Evolutionary conservation across 768 basidiomycete genomes (phyloP).

Genomic region (Tremella yokohamensis): DNA sequence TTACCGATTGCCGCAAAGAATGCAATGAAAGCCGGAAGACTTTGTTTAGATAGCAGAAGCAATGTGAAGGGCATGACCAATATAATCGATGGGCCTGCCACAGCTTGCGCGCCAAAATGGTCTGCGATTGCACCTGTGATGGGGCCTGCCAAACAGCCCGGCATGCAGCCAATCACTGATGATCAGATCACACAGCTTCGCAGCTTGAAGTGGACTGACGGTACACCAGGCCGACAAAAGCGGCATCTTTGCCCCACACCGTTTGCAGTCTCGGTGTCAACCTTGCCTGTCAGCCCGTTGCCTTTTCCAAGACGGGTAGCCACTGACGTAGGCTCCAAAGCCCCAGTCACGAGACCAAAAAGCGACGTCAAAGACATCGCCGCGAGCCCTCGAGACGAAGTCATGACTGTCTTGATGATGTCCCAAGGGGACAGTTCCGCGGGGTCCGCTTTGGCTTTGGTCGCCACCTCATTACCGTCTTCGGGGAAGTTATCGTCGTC

Average conservation of each 20-base stretch:
- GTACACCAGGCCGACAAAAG: slow-evolving; percentile 35
- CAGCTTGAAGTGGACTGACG: slow-evolving; percentile 7
- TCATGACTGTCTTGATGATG: slow-evolving; percentile 15
- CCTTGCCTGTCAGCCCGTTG: slow-evolving; percentile 7
- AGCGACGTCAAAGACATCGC: slow-evolving; percentile 11
- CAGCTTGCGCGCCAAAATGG: slow-evolving; percentile 29
- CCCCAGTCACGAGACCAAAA: slow-evolving; percentile 13
- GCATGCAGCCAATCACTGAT: slow-evolving; percentile 29
- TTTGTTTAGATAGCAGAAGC: slow-evolving; percentile 25
- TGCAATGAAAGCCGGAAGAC: slow-evolving; percentile 31
- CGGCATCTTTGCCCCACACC: slow-evolving; percentile 33
- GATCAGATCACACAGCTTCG: too few species aligned
- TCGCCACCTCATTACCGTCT: not conserved
- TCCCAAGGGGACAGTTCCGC: slow-evolving; percentile 15
- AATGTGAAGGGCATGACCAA: slow-evolving; percentile 31
- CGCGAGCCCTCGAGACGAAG: slow-evolving; percentile 12
- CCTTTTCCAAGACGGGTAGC: not conserved
- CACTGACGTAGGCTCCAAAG: slow-evolving; percentile 24
- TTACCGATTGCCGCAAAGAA: slow-evolving; percentile 28
- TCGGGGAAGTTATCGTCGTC: too few species aligned
- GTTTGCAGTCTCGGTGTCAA: slow-evolving; percentile 30
- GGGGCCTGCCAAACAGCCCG: slow-evolving; percentile 33
- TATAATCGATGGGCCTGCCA: slow-evolving; percentile 25
- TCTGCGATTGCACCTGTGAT: slow-evolving; percentile 34
- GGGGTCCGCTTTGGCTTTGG: not conserved